Evolutionary conservation across 106 monocot genomes (phyloP).

Genomic region (Acorus calamus): DNA sequence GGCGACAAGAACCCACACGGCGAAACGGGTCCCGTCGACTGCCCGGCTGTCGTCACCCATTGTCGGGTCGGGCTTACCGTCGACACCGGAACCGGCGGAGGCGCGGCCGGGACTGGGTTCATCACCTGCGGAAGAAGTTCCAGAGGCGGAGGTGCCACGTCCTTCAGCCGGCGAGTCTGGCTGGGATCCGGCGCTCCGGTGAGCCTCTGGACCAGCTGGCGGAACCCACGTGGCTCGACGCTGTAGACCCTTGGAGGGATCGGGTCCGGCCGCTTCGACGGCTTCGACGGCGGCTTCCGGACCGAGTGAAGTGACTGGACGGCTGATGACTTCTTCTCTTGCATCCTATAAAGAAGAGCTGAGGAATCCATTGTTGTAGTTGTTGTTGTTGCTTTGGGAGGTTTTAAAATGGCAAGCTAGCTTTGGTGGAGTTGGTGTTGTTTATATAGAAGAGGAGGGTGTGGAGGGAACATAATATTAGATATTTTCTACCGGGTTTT

Average conservation of each 20-base stretch:
- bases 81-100: neutral
- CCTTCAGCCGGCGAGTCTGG: neutral
- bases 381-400: too few relatives aligned
- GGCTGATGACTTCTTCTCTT: neutral
- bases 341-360: too few relatives aligned
- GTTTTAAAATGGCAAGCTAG: too few relatives aligned
- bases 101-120: neutral
- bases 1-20: slow-evolving; percentile 1
- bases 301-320: slow-evolving; percentile 21
- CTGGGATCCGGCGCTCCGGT: slow-evolving; percentile 14
- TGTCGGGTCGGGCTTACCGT: neutral
- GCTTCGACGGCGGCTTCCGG: slow-evolving; percentile 26
- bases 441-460: too few relatives aligned
- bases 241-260: slow-evolving; percentile 30
- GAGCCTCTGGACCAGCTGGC: slow-evolving; percentile 40
- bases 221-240: slow-evolving; percentile 34
- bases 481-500: too few relatives aligned
- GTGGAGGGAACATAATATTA: too few relatives aligned
- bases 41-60: neutral
- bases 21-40: neutral
- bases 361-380: too few relatives aligned
- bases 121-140: neutral
- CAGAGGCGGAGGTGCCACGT: slow-evolving; percentile 7
- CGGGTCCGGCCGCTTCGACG: slow-evolving; percentile 19
- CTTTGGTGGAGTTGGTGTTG: too few relatives aligned